Conservation (phyloP, 176 grass and related monocot genomes). For the barley (Hordeum vulgare) region MorexV3_pseudomolecules_assembly NC_058522.1:248430581-248431080, state of each 20-base stretch:
- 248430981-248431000: too few relatives aligned
- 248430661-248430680: slow-evolving; percentile 22
- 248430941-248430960: too few relatives aligned
- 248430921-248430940: too few relatives aligned
- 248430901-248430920: too few relatives aligned
- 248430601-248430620: slow-evolving; percentile 36
- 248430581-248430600: slow-evolving; percentile 59
- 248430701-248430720: background rate
- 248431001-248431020: too few relatives aligned
- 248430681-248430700: background rate
- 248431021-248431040: too few relatives aligned
- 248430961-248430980: too few relatives aligned
- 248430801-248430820: background rate
- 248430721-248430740: background rate
- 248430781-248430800: background rate
- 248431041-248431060: too few relatives aligned
- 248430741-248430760: background rate
- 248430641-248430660: background rate
- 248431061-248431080: too few relatives aligned
- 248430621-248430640: slow-evolving; percentile 49
- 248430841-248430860: background rate
- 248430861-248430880: background rate
- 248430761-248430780: background rate
- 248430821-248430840: background rate
- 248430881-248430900: background rate